Evolutionary conservation across 805 yeast genomes (phyloP).

Genomic region (Cyberlindnera euphorbiiphila): DNA sequence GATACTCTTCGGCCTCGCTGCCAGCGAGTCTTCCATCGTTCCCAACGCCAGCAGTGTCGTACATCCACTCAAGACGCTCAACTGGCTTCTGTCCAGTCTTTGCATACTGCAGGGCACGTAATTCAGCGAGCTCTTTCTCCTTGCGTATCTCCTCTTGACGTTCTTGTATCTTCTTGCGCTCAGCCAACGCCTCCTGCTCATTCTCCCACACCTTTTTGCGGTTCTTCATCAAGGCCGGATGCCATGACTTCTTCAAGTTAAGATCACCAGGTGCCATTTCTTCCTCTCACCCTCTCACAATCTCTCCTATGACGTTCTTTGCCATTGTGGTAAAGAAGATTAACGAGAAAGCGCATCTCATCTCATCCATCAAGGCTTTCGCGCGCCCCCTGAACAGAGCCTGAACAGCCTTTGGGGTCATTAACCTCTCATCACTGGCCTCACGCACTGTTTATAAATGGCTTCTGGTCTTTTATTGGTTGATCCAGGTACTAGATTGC

Average conservation of each 20-base stretch:
- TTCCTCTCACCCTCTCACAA: no score
- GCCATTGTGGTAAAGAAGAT: no score
- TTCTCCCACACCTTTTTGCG: conserved; percentile 79
- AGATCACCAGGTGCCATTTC: conserved; percentile 71
- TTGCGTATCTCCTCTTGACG: conserved; percentile 58
- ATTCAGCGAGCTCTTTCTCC: conserved; percentile 57
- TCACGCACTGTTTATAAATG: no score
- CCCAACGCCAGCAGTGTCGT: conserved; percentile 44
- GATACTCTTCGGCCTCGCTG: conserved; percentile 45
- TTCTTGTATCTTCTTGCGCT: conserved; percentile 59
- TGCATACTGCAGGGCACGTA: conserved; percentile 44
- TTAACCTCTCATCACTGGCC: no score
- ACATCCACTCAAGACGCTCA: conserved; percentile 82
- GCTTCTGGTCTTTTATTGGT: no score
- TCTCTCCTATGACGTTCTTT: no score
- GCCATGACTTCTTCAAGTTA: conserved; percentile 93
- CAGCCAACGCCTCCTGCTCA: conserved; percentile 76
- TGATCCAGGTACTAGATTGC: no score
- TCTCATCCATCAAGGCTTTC: no score
- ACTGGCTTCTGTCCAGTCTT: conserved; percentile 35
- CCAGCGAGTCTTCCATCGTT: conserved; percentile 25
- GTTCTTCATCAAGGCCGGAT: conserved; percentile 83
- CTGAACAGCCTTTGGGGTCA: no score
- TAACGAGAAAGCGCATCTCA: no score
- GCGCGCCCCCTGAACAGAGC: no score